phyloP scores from a whole-genome alignment of 2,329 filamentous ascomycete genomes.

The Colletotrichum truncatum region DNA sequence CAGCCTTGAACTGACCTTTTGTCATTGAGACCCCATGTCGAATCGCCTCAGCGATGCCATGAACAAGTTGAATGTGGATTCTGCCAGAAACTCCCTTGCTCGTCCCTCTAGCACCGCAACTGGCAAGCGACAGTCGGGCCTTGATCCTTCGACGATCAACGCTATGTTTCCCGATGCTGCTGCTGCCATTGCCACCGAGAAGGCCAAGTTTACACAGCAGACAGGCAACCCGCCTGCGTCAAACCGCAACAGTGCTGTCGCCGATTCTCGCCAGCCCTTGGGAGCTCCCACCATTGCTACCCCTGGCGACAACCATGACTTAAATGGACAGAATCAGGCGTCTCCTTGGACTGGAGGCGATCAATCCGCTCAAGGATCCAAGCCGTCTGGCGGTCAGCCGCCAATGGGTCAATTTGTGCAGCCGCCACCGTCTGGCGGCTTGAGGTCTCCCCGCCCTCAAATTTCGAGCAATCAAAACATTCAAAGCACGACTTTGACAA shows the following conservation, averaged over 20 bases:
- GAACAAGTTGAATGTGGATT: constrained; percentile 91
- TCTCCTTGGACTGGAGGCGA: constrained; percentile 78
- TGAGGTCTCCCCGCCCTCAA: constrained; percentile 83
- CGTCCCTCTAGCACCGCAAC: constrained; percentile 82
- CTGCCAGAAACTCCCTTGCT: constrained; percentile 84
- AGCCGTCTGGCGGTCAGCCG: constrained; percentile 80
- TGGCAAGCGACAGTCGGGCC: constrained; percentile 91
- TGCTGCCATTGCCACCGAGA: constrained; percentile 97
- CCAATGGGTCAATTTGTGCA: constrained; percentile 97
- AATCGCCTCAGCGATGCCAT: constrained; percentile 95
- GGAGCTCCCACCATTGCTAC: constrained; percentile 79
- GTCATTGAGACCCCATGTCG: constrained; percentile 91
- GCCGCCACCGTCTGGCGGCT: constrained; percentile 74
- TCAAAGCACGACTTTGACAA: constrained; percentile 84
- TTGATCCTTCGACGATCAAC: constrained; percentile 93
- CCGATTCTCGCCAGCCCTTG: constrained; percentile 80
- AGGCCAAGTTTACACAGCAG: constrained; percentile 96
- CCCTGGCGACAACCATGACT: constrained; percentile 69
- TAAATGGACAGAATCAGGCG: constrained; percentile 71
- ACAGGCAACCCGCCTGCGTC: constrained; percentile 90
- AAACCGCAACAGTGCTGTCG: constrained; percentile 88
- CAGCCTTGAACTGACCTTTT: constrained; percentile 32
- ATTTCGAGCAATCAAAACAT: constrained; percentile 75
- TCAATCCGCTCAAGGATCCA: constrained; percentile 63
- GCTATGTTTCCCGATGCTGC: constrained; percentile 99